Evolutionary conservation across 805 yeast species (phyloP).

Genomic region (Isabelozyma pseudorhagii): DNA sequence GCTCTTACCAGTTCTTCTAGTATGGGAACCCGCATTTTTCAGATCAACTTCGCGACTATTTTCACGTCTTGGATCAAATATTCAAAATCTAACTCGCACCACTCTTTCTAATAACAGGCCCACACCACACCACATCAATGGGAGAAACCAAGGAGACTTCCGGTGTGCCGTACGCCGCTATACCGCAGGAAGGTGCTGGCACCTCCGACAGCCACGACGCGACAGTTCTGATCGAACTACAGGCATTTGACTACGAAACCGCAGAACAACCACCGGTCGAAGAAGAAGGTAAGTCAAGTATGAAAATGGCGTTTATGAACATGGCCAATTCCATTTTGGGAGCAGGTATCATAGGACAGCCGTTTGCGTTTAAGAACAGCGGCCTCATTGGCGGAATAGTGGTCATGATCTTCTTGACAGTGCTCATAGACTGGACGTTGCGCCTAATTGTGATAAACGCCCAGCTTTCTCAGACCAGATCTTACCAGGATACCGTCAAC

Average conservation of each 20-base stretch:
- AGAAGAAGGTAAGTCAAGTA: slow-evolving; percentile 29
- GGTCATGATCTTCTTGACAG: slow-evolving; percentile 55
- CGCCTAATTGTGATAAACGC: slow-evolving; percentile 79
- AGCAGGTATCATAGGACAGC: slow-evolving; percentile 94
- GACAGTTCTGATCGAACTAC: neutral
- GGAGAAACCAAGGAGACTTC: neutral
- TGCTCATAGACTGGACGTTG: slow-evolving; percentile 84
- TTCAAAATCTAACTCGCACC: too few species aligned
- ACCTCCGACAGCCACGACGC: neutral
- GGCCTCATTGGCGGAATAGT: slow-evolving; percentile 76
- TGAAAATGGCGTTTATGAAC: slow-evolving; percentile 92
- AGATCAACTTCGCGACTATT: too few species aligned
- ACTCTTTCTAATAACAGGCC: too few species aligned
- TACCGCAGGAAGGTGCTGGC: neutral
- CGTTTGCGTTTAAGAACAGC: slow-evolving; percentile 78
- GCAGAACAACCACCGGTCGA: neutral
- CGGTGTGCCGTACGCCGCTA: neutral
- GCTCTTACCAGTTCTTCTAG: too few species aligned
- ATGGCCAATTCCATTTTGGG: slow-evolving; percentile 95
- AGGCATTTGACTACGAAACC: neutral
- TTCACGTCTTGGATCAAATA: too few species aligned
- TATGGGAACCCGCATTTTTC: too few species aligned
- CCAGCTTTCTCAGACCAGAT: slow-evolving; percentile 66
- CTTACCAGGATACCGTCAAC: slow-evolving; percentile 83
- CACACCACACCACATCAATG: neutral